A percentile compares a stretch with the other conserved stretches of the same genome.
phyloP scores from a whole-genome alignment of 805 yeast species.

The Cyberlindnera suaveolens region DNA sequence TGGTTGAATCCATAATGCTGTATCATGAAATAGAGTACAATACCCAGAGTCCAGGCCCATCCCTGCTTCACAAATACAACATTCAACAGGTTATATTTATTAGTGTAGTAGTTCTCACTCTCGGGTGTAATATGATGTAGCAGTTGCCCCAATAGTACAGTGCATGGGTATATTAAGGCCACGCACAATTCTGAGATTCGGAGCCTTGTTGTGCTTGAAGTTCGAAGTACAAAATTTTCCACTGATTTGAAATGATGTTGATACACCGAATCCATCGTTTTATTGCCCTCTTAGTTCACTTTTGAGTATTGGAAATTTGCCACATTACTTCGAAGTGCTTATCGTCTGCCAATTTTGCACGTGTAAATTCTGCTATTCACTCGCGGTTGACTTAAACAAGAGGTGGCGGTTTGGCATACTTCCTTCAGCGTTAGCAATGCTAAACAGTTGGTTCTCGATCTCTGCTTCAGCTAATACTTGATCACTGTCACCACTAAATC shows the following conservation, averaged over 20 bases:
- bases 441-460: neutral
- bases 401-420: too few species aligned
- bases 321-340: too few species aligned
- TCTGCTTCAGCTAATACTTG: neutral
- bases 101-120: constrained; percentile 28
- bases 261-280: too few species aligned
- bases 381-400: too few species aligned
- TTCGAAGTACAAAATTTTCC: too few species aligned
- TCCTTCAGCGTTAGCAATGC: too few species aligned
- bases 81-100: constrained; percentile 68
- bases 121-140: constrained; percentile 27
- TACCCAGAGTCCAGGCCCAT: constrained; percentile 81
- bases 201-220: constrained; percentile 5
- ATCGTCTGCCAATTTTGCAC: too few species aligned
- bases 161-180: constrained; percentile 29
- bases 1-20: constrained; percentile 11
- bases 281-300: too few species aligned
- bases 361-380: too few species aligned
- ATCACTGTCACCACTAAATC: neutral
- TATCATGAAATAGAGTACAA: constrained; percentile 25
- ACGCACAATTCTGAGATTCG: constrained; percentile 9
- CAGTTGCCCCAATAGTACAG: constrained; percentile 47
- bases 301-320: too few species aligned
- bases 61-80: constrained; percentile 77
- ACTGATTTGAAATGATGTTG: too few species aligned